Conservation (phyloP, 202 grass and related monocot species). For the Setaria viridis region DNA sequence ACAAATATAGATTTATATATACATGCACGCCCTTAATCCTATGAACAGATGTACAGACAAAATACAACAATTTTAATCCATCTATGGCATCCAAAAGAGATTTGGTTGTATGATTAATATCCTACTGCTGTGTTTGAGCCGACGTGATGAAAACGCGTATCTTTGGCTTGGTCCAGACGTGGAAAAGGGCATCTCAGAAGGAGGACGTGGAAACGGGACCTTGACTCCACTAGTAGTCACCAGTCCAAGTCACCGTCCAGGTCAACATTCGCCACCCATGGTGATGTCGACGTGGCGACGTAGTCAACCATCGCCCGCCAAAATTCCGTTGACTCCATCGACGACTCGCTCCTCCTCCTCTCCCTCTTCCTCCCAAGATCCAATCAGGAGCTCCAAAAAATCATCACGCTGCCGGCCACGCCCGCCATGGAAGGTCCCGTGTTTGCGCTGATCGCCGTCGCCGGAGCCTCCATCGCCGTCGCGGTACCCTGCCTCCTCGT, state of each 20-base stretch:
- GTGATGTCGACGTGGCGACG: neutral
- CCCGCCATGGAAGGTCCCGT: constrained; percentile 57
- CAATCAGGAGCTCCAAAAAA: neutral
- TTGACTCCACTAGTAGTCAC: neutral
- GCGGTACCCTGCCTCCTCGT: constrained; percentile 47
- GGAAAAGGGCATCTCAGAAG: neutral
- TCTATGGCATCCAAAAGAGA: too few relatives aligned
- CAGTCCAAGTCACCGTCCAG: constrained; percentile 34
- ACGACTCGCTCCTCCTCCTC: constrained; percentile 24
- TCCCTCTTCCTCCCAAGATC: neutral
- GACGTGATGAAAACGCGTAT: neutral
- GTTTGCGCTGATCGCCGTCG: constrained; percentile 49
- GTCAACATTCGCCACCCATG: neutral
- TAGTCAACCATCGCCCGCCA: constrained; percentile 16
- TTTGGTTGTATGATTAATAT: neutral
- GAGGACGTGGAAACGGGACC: neutral
- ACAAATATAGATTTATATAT: too few relatives aligned
- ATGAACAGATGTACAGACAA: too few relatives aligned
- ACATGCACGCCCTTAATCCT: too few relatives aligned
- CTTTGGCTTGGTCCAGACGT: neutral
- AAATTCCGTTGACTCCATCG: constrained; percentile 29
- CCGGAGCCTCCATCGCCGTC: constrained; percentile 44
- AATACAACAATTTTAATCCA: too few relatives aligned
- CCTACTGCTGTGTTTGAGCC: neutral
- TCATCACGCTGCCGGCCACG: neutral